A percentile compares a stretch with the other conserved stretches of the same genome.
Conservation (phyloP, 2,329 filamentous ascomycete species). For the Aspergillus aculeatus region DNA sequence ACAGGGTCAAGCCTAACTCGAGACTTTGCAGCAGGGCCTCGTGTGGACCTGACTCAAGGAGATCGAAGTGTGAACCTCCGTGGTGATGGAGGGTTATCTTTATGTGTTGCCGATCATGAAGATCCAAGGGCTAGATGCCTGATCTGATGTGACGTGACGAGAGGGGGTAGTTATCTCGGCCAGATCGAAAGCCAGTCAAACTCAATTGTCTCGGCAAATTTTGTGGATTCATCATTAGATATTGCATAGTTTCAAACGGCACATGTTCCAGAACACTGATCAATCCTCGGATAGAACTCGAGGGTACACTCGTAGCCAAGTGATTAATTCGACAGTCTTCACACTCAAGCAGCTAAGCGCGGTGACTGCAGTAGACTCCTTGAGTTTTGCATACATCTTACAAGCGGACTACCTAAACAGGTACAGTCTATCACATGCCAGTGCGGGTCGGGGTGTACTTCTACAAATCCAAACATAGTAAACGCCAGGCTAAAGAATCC, state of each 20-base stretch:
- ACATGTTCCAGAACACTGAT: slow-evolving; percentile 19
- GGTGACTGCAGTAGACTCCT: too few relatives aligned
- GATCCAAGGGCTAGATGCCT: background rate
- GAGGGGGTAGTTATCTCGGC: slow-evolving; percentile 9
- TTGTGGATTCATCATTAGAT: slow-evolving; percentile 25
- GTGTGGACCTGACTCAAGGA: background rate
- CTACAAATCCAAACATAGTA: too few relatives aligned
- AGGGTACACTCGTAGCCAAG: background rate
- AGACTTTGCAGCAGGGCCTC: background rate
- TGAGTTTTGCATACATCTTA: background rate
- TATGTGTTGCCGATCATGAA: background rate
- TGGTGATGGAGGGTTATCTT: background rate
- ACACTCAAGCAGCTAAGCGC: too few relatives aligned
- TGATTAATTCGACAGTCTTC: background rate
- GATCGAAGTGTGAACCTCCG: background rate
- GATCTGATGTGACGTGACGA: slow-evolving; percentile 5
- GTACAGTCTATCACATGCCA: too few relatives aligned
- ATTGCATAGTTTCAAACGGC: slow-evolving; percentile 21
- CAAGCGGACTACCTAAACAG: background rate
- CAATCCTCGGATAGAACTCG: slow-evolving; percentile 27
- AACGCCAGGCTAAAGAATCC: too few relatives aligned
- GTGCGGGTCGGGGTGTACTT: too few relatives aligned
- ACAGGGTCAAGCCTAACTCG: slow-evolving; percentile 8
- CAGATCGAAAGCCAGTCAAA: slow-evolving; percentile 12
- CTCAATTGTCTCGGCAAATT: slow-evolving; percentile 16